These are phyloP conservation scores for Ustilago crameri DNA, from an alignment of 1,284 basidiomycete genomes.

Conservation along the genomic window DNA sequence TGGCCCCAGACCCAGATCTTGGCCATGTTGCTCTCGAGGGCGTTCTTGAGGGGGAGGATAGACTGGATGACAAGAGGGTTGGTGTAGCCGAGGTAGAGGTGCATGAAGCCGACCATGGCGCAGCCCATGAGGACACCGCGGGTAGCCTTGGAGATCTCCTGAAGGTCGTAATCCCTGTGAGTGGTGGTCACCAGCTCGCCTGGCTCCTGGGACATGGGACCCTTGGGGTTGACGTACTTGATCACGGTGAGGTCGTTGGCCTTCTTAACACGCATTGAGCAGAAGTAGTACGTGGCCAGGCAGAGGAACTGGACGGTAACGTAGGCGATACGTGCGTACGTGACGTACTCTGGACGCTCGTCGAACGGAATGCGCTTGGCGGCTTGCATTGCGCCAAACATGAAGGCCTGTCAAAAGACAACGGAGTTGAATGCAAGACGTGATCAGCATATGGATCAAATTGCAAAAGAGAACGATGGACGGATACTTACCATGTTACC, in stretches of 20 bases:
- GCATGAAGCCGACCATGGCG: slow-evolving; percentile 68
- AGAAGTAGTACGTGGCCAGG: slow-evolving; percentile 81
- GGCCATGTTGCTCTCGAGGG: slow-evolving; percentile 66
- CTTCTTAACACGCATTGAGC: slow-evolving; percentile 76
- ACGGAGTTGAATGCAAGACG: neutral
- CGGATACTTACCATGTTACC: slow-evolving; percentile 50
- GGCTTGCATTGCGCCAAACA: slow-evolving; percentile 72
- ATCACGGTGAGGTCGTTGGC: slow-evolving; percentile 95
- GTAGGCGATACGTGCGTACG: slow-evolving; percentile 86
- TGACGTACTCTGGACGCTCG: slow-evolving; percentile 79
- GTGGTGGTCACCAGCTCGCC: slow-evolving; percentile 90
- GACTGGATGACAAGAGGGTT: slow-evolving; percentile 68
- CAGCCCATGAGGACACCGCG: slow-evolving; percentile 70
- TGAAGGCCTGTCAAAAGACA: slow-evolving; percentile 32
- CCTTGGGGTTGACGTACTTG: slow-evolving; percentile 78
- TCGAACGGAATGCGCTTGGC: slow-evolving; percentile 92
- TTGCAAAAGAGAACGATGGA: neutral
- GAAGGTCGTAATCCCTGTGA: slow-evolving; percentile 89
- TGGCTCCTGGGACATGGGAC: slow-evolving; percentile 74
- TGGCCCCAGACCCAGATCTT: slow-evolving; percentile 66
- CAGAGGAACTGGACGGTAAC: slow-evolving; percentile 78
- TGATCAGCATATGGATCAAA: neutral
- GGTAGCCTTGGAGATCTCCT: slow-evolving; percentile 86
- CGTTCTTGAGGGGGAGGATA: slow-evolving; percentile 67
- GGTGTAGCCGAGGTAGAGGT: slow-evolving; percentile 68